Conservation (phyloP, 306 rosid genomes). For the cucumber (Cucumis sativus) region DNA sequence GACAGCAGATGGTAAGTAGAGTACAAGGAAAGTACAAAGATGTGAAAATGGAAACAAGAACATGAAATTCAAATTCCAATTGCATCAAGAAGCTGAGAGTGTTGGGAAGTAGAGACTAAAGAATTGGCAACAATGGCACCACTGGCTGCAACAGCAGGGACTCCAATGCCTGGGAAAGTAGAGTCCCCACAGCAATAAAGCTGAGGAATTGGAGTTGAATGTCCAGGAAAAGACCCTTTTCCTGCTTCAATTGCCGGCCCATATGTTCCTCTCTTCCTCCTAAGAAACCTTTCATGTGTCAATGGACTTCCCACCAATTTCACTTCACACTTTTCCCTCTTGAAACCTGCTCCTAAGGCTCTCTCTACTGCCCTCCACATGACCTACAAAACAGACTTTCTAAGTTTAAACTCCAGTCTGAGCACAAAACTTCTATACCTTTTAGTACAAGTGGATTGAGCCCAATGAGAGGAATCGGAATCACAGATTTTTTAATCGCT, state of each 20-base stretch:
- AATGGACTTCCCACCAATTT: constrained; percentile 74
- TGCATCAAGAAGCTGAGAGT: constrained; percentile 79
- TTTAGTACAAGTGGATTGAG: no score
- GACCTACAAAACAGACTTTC: constrained; percentile 17
- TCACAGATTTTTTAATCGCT: no score
- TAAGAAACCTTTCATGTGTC: constrained; percentile 68
- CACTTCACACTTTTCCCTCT: constrained; percentile 74
- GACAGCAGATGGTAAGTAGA: not conserved
- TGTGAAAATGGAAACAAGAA: not conserved
- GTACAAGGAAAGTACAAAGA: not conserved
- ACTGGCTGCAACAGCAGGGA: constrained; percentile 96
- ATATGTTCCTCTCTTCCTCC: constrained; percentile 55
- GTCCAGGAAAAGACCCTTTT: constrained; percentile 52
- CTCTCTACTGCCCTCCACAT: constrained; percentile 92
- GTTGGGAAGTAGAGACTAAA: constrained; percentile 63
- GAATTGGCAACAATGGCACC: constrained; percentile 95
- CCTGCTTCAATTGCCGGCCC: constrained; percentile 84
- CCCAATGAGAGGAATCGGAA: no score
- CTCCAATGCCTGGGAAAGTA: constrained; percentile 94
- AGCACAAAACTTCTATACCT: not conserved
- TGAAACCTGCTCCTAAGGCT: constrained; percentile 60
- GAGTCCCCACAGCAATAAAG: constrained; percentile 90
- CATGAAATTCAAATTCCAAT: constrained; percentile 49
- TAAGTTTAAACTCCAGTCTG: not conserved
- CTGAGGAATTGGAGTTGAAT: constrained; percentile 55